A percentile compares a stretch with the other conserved stretches of the same genome.
phyloP scores from a whole-genome alignment of 2,329 filamentous ascomycete genomes.

The Colletotrichum zoysiae region DNA sequence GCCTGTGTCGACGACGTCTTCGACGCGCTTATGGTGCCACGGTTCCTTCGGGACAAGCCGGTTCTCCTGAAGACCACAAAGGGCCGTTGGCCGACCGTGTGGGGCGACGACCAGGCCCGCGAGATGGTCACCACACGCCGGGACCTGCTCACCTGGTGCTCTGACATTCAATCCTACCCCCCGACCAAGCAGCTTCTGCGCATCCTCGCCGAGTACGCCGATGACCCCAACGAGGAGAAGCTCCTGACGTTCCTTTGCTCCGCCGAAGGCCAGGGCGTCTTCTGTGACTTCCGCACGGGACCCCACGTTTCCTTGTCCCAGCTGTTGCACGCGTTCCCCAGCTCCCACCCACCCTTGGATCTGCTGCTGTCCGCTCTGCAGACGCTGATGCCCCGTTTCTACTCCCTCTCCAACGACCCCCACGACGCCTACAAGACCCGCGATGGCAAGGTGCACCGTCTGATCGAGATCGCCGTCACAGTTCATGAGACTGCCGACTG shows the following conservation, averaged over 20 bases:
- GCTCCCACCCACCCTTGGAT: constrained; percentile 87
- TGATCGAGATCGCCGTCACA: constrained; percentile 97
- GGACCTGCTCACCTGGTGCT: constrained; percentile 95
- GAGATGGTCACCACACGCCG: constrained; percentile 91
- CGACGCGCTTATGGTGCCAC: constrained; percentile 83
- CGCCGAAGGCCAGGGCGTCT: constrained; percentile 89
- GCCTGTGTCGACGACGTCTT: constrained; percentile 85
- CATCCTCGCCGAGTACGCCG: constrained; percentile 86
- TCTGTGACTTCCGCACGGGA: constrained; percentile 94
- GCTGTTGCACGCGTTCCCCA: constrained; percentile 91
- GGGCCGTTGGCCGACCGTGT: constrained; percentile 96
- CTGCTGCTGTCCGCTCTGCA: constrained; percentile 83
- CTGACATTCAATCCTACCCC: constrained; percentile 91
- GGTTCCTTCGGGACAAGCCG: constrained; percentile 85
- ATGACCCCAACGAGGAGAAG: constrained; percentile 86
- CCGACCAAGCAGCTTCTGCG: constrained; percentile 90
- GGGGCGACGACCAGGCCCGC: constrained; percentile 89
- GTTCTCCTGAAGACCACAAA: constrained; percentile 81
- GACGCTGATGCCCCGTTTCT: constrained; percentile 96
- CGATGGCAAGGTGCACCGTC: constrained; percentile 77
- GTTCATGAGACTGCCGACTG: constrained; percentile 90
- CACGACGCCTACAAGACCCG: constrained; percentile 78
- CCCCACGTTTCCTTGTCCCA: constrained; percentile 88
- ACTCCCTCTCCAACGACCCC: constrained; percentile 96
- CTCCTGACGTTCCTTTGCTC: constrained; percentile 88